A percentile compares a stretch with the other conserved stretches of the same genome.
Conservation (phyloP, 768 basidiomycete genomes). For the Boletellus ananiceps region DNA sequence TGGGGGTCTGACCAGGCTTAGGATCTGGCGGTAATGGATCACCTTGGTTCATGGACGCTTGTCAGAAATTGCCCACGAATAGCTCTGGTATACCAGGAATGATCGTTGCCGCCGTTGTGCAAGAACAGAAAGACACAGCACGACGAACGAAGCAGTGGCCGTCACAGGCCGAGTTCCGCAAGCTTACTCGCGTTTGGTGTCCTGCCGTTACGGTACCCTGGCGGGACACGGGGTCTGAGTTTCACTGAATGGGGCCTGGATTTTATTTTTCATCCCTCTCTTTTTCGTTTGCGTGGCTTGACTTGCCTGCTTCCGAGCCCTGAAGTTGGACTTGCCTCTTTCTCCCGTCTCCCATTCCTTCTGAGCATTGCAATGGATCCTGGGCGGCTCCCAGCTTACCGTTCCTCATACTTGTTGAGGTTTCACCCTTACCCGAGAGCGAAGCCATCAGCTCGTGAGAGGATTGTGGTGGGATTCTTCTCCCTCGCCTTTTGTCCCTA, state of each 20-base stretch:
- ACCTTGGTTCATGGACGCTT: conserved; percentile 2
- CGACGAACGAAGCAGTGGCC: conserved; percentile 5
- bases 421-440: conserved; percentile 29
- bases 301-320: conserved; percentile 1
- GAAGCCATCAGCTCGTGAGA: conserved; percentile 22
- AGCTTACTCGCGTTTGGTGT: conserved; percentile 22
- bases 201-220: conserved; percentile 26
- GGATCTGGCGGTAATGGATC: not conserved
- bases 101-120: conserved; percentile 2
- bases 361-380: conserved; percentile 15
- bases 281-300: not conserved
- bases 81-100: not conserved
- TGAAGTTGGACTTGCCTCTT: not conserved
- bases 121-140: conserved; percentile 16
- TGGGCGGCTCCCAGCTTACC: conserved; percentile 18
- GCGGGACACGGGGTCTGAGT: conserved; percentile 18
- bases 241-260: conserved; percentile 12
- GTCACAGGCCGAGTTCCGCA: conserved; percentile 17
- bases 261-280: conserved; percentile 1
- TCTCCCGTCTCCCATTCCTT: not conserved
- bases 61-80: not conserved
- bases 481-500: conserved; percentile 3
- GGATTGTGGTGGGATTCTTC: conserved; percentile 17
- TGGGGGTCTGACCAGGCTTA: conserved; percentile 2
- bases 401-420: conserved; percentile 26